These are phyloP conservation scores for Aspergillus piperis DNA, from an alignment of 2,329 filamentous ascomycete genomes.

Conservation along the genomic window DNA sequence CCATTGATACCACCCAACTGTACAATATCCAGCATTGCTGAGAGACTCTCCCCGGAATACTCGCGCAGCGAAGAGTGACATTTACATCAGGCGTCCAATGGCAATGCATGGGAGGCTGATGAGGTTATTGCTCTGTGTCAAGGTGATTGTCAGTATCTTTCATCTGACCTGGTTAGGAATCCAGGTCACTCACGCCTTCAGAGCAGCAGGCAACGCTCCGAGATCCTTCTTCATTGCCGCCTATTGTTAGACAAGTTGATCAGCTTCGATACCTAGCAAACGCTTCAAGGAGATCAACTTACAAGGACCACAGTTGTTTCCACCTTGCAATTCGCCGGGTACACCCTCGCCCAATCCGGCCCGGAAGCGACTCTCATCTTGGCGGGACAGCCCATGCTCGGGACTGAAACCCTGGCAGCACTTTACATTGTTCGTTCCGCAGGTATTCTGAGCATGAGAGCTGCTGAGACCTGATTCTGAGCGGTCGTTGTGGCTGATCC, in stretches of 20 bases:
- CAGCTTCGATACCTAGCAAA: background rate
- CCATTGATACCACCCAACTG: background rate
- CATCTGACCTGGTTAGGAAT: background rate
- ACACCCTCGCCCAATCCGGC: background rate
- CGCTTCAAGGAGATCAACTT: background rate
- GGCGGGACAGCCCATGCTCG: background rate
- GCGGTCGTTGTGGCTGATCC: background rate
- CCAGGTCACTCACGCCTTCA: background rate
- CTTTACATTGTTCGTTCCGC: background rate
- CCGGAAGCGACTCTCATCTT: background rate
- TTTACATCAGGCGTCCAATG: background rate
- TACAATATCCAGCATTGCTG: background rate
- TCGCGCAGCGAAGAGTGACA: too few relatives aligned
- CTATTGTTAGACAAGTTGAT: background rate
- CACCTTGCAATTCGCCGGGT: background rate
- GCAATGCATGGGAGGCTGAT: background rate
- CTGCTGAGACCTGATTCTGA: conserved; percentile 7
- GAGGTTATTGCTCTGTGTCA: background rate
- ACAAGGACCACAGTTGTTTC: background rate
- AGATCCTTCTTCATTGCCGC: background rate
- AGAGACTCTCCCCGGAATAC: background rate
- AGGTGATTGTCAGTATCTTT: background rate
- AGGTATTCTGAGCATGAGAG: conserved; percentile 8
- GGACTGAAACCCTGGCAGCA: background rate
- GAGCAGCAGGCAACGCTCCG: background rate